Conservation (phyloP, 331 rosid species). For the Spiraea crenata region DNA sequence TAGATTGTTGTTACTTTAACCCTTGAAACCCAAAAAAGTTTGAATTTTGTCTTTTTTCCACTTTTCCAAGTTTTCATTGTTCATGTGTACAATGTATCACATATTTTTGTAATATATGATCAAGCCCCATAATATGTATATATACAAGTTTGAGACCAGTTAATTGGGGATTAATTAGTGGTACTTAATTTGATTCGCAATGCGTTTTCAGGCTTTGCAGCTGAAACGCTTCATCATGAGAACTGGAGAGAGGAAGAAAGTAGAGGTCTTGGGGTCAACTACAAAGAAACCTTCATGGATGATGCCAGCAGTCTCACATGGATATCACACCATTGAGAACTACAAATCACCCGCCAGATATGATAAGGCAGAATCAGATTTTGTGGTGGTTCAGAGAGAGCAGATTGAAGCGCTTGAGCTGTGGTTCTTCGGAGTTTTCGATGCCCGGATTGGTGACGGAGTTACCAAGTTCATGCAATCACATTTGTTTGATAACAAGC, state of each 20-base stretch:
- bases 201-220: slow-evolving; percentile 41
- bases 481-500: slow-evolving; percentile 59
- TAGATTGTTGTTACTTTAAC: too few relatives aligned
- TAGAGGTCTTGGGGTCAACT: not conserved
- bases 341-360: slow-evolving; percentile 20
- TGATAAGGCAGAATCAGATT: slow-evolving; percentile 44
- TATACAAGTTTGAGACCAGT: not conserved
- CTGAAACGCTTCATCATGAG: slow-evolving; percentile 39
- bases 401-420: slow-evolving; percentile 50
- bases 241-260: slow-evolving; percentile 31
- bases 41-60: not conserved
- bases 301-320: slow-evolving; percentile 78
- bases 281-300: slow-evolving; percentile 61
- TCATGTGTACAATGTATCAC: not conserved
- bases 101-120: not conserved
- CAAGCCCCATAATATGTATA: not conserved
- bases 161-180: not conserved
- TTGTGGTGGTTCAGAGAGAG: slow-evolving; percentile 69
- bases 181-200: not conserved
- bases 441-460: slow-evolving; percentile 54
- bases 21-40: not conserved
- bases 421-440: slow-evolving; percentile 78
- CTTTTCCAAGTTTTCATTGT: not conserved
- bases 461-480: slow-evolving; percentile 63
- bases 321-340: slow-evolving; percentile 47